Base-by-base conservation (phyloP, 108 stramenopile species). In the Cylindrotheca closterium region DNA sequence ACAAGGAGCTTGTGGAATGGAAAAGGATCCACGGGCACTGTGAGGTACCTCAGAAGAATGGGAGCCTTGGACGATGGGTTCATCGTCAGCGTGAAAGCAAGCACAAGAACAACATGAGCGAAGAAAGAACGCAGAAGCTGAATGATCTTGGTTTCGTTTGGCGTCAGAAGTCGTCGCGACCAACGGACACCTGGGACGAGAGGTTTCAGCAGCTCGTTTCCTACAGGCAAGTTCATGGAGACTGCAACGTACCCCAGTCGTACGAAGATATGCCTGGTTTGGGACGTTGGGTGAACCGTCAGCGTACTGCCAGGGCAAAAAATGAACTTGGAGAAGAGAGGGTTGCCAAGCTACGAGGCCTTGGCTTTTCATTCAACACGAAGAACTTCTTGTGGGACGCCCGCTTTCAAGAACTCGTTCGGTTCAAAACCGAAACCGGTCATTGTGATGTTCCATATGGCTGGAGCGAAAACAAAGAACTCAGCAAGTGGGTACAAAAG, bases 401-500 rank as follows among this genome's bases (percentile, higher is more conserved):
- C 23, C 37, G 48, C 17, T 67, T 47, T 34, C 19, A 47, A 1
- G 66, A 67, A 47, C 55, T 67, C 10, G 46, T 31, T 15, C 1
- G 27, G 10, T 67, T 57, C 66, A 53, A 65, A 19, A 37, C 7
- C 10, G 33, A 49, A 54, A 50, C 50, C 30, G 67, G 67, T 2
- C 67, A 68, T 29, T 68, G 67, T 29, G 23, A 27, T 24, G 67
- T 68, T 32, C 56, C 55, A 1, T 50, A 57, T 56, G 55, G 55
- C 27, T 65, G 52, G 52, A 37, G 33, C 18, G 57, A 57, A 7
- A 58, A 68, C 47, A 21, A 29, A 5, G 45, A 50, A 23, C 67
- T 68, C n/a, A 37, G 53, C 8, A 31, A 68, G 21, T 75, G 74
- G 74, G 68, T 75, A 21, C 53, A 73, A 30, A 31, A 54, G 17